A percentile compares a stretch with the other conserved stretches of the same genome.
phyloP scores from a whole-genome alignment of 106 monocot genomes.

The Posidonia australis region DNA sequence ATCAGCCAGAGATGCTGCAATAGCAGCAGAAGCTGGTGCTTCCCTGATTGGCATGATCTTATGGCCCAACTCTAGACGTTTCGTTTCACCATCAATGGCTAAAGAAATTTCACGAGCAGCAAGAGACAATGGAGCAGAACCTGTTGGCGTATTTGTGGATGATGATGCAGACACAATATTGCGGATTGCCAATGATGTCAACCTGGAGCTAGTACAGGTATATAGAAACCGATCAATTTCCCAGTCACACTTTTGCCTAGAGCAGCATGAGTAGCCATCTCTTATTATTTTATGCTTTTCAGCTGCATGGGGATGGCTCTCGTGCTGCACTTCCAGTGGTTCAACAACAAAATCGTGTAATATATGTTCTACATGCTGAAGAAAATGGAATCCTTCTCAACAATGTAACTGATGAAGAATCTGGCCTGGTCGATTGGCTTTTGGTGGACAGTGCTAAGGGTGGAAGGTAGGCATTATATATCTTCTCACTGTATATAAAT shows the following conservation, averaged over 20 bases:
- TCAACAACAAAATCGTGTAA: slow-evolving; percentile 22
- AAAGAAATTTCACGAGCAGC: slow-evolving; percentile 83
- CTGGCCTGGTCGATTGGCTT: slow-evolving; percentile 60
- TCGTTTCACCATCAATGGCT: slow-evolving; percentile 43
- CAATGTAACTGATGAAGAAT: slow-evolving; percentile 24
- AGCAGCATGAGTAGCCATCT: neutral
- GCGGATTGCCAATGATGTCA: slow-evolving; percentile 26
- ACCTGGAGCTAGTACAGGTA: slow-evolving; percentile 64
- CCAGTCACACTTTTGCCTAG: neutral
- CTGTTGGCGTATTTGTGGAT: slow-evolving; percentile 93
- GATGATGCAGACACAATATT: slow-evolving; percentile 64
- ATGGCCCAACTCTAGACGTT: slow-evolving; percentile 86
- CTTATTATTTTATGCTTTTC: slow-evolving; percentile 17
- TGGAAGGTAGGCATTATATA: slow-evolving; percentile 48
- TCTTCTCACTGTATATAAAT: neutral
- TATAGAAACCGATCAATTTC: neutral
- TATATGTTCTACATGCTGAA: slow-evolving; percentile 85
- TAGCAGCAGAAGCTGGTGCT: slow-evolving; percentile 62
- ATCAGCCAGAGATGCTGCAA: slow-evolving; percentile 70
- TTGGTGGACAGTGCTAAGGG: slow-evolving; percentile 84
- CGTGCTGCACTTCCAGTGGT: slow-evolving; percentile 39
- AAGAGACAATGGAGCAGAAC: slow-evolving; percentile 47
- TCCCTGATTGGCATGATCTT: slow-evolving; percentile 83
- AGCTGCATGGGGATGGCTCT: slow-evolving; percentile 91
- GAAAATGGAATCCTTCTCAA: slow-evolving; percentile 72